Evolutionary conservation across 192 early-diverging fungal species (phyloP).

Genomic region (Coemansia sp.): DNA sequence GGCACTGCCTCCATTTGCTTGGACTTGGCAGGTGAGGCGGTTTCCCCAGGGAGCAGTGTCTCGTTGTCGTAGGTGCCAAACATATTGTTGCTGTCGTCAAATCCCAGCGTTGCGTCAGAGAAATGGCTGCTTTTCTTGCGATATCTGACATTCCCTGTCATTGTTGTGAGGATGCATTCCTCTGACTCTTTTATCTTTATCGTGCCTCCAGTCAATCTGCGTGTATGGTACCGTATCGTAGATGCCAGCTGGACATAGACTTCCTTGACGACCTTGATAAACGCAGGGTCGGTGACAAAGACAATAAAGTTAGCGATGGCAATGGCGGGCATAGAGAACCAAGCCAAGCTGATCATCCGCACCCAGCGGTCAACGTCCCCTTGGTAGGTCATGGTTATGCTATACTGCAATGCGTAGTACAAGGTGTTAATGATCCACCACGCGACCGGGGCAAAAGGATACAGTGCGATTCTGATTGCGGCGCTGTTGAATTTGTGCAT

Average conservation of each 20-base stretch:
- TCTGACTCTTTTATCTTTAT: background rate
- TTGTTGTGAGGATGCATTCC: background rate
- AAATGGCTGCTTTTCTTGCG: background rate
- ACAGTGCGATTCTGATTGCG: conserved; percentile 37
- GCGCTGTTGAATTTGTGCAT: conserved; percentile 36
- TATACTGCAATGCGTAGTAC: conserved; percentile 28
- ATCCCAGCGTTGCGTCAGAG: background rate
- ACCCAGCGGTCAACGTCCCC: conserved; percentile 10
- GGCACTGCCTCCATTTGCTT: background rate
- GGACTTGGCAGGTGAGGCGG: background rate
- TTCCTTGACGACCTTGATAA: conserved; percentile 20
- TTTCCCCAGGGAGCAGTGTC: background rate
- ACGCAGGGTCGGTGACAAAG: conserved; percentile 33
- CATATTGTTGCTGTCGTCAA: background rate
- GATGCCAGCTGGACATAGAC: conserved; percentile 1
- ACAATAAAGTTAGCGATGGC: conserved; percentile 27
- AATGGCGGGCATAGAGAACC: conserved; percentile 20
- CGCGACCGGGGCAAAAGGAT: conserved; percentile 24
- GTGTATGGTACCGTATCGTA: background rate
- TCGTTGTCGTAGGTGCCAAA: background rate
- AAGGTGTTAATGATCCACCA: conserved; percentile 22
- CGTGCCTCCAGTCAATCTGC: background rate
- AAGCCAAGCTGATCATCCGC: conserved; percentile 11
- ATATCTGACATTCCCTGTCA: background rate
- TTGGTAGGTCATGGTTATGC: conserved; percentile 21